These are phyloP conservation scores for Penicillium palitans DNA, from an alignment of 2,329 filamentous ascomycete genomes.

Conservation along the genomic window DNA sequence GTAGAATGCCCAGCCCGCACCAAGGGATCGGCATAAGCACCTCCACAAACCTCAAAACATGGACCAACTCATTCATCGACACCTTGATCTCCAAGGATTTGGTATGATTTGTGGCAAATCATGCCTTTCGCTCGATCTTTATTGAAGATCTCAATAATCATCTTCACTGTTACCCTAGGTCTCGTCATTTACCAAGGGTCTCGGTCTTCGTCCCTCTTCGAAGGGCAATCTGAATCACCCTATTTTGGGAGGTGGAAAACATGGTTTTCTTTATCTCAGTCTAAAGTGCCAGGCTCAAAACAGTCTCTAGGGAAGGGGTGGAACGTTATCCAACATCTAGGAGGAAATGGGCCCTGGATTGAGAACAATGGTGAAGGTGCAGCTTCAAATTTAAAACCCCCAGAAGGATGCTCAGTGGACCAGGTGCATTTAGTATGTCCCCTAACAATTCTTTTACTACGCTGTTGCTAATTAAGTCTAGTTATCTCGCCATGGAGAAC, in stretches of 20 bases:
- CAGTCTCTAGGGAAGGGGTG: conserved; percentile 33
- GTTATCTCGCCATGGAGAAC: conserved; percentile 60
- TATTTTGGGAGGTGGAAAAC: conserved; percentile 23
- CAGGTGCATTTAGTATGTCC: conserved; percentile 59
- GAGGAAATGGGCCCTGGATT: conserved; percentile 58
- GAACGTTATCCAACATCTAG: conserved; percentile 56
- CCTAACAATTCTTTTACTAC: not conserved
- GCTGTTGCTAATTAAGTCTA: conserved; percentile 26
- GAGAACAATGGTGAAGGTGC: conserved; percentile 46
- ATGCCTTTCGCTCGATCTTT: not conserved
- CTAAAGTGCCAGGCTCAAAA: not conserved
- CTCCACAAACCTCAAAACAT: not conserved
- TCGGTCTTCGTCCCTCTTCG: not conserved
- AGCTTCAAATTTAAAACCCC: conserved; percentile 44
- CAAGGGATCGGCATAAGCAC: not conserved
- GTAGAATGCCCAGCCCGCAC: not conserved
- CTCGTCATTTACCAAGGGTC: not conserved
- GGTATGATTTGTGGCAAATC: not conserved
- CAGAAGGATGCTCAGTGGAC: conserved; percentile 53
- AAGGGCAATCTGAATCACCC: conserved; percentile 4
- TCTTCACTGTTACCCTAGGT: not conserved
- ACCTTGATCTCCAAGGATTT: not conserved
- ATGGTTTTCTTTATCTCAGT: conserved; percentile 20
- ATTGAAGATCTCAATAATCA: not conserved
- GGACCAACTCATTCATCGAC: not conserved